Percentiles rank a stretch among this genome's conserved stretches.
Evolutionary conservation across 768 basidiomycete genomes (phyloP).

Genomic region (Mycena vulgaris): DNA sequence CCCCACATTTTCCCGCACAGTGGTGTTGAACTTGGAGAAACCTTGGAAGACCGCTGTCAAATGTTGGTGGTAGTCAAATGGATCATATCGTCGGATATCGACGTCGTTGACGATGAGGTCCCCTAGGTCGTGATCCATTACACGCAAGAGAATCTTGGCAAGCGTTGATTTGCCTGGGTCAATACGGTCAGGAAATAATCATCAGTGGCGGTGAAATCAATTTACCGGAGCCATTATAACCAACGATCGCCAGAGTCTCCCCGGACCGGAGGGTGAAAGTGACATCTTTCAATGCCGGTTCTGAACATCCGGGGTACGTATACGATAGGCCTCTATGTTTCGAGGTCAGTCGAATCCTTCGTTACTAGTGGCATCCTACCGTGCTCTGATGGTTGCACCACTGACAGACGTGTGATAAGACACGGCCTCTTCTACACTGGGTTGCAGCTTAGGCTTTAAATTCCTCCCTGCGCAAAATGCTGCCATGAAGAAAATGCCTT

Average conservation of each 20-base stretch:
- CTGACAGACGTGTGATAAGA: constrained; percentile 62
- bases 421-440: constrained; percentile 65
- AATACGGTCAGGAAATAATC: constrained; percentile 32
- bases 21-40: constrained; percentile 85
- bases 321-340: constrained; percentile 72
- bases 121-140: constrained; percentile 83
- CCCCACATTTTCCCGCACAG: constrained; percentile 89
- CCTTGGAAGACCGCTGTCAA: constrained; percentile 89
- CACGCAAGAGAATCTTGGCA: constrained; percentile 84
- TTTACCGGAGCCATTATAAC: constrained; percentile 86
- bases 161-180: constrained; percentile 90
- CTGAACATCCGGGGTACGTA: constrained; percentile 82
- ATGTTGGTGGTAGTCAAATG: constrained; percentile 81
- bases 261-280: constrained; percentile 81
- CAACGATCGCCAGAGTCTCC: constrained; percentile 89
- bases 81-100: constrained; percentile 76
- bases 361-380: constrained; percentile 58
- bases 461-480: constrained; percentile 87
- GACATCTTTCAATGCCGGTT: constrained; percentile 79
- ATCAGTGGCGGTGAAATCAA: constrained; percentile 39
- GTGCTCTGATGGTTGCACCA: constrained; percentile 81
- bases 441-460: constrained; percentile 78
- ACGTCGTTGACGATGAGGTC: constrained; percentile 77
- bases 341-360: constrained; percentile 9
- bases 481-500: constrained; percentile 89